These are phyloP conservation scores for Zymoseptoria pseudotritici DNA, from an alignment of 2,329 filamentous ascomycete genomes.

Conservation along the genomic window DNA sequence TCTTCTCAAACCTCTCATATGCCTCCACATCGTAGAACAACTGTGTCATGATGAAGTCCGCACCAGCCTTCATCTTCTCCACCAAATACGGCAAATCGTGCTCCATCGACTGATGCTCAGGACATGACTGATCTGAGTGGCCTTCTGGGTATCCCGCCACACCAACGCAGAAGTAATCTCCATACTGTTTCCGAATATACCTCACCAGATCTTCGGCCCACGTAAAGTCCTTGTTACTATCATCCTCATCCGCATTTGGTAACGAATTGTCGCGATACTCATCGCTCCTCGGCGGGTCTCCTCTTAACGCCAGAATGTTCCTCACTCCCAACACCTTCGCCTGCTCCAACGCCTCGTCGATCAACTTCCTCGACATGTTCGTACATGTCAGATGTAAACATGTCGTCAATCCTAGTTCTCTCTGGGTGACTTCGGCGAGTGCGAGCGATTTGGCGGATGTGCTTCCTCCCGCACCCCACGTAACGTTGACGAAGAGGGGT, in stretches of 20 bases:
- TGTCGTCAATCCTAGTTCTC: conserved; percentile 84
- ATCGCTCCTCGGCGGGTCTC: conserved; percentile 80
- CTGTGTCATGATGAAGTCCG: conserved; percentile 98
- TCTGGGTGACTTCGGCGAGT: conserved; percentile 89
- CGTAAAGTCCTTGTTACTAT: conserved; percentile 68
- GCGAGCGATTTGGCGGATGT: conserved; percentile 87
- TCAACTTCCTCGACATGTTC: conserved; percentile 81
- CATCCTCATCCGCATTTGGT: conserved; percentile 49
- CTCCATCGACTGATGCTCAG: conserved; percentile 60
- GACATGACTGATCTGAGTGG: conserved; percentile 84
- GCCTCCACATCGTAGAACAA: conserved; percentile 87
- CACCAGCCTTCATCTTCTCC: conserved; percentile 84
- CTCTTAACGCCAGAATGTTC: conserved; percentile 86
- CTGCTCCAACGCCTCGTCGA: conserved; percentile 84
- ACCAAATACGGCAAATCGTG: conserved; percentile 78
- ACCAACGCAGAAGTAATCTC: conserved; percentile 92
- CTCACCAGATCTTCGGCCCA: conserved; percentile 84
- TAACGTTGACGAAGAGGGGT: conserved; percentile 92
- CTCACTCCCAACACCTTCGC: conserved; percentile 84
- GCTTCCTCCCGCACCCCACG: conserved; percentile 93
- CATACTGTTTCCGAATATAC: conserved; percentile 79
- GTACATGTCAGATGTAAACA: conserved; percentile 96
- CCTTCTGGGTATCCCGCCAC: conserved; percentile 94
- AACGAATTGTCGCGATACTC: conserved; percentile 68
- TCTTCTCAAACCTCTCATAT: conserved; percentile 72